phyloP scores from a whole-genome alignment of 1,284 basidiomycete species.

The Ustilago shanxiensis region DNA sequence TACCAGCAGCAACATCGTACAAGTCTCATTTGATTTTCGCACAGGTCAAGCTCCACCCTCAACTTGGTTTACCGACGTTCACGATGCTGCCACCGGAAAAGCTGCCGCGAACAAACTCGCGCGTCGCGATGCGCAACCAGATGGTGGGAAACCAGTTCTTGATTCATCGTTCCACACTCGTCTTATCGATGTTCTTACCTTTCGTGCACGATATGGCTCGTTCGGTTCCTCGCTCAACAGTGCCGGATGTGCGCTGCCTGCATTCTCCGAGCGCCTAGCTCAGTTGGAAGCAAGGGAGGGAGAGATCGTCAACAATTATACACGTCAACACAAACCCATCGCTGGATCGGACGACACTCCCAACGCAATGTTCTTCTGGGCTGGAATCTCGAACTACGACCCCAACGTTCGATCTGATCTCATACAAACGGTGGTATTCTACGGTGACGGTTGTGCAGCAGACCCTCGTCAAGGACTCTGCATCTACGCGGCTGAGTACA shows the following conservation, averaged over 20 bases:
- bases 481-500: constrained; percentile 41
- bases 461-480: constrained; percentile 33
- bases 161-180: constrained; percentile 39
- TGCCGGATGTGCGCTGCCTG: constrained; percentile 37
- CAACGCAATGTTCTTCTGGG: constrained; percentile 50
- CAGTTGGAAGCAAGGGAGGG: constrained; percentile 24
- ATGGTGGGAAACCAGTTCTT: constrained; percentile 7
- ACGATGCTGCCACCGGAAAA: constrained; percentile 5
- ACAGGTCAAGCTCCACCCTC: constrained; percentile 46
- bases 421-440: constrained; percentile 48
- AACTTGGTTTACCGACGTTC: constrained; percentile 30
- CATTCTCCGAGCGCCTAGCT: constrained; percentile 29
- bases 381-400: constrained; percentile 46
- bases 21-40: constrained; percentile 35
- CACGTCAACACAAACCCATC: constrained; percentile 18
- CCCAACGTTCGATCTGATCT: constrained; percentile 23
- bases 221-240: constrained; percentile 41
- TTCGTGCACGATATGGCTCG: constrained; percentile 32
- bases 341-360: constrained; percentile 9
- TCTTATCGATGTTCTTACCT: constrained; percentile 45
- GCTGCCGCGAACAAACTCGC: not conserved
- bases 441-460: constrained; percentile 47
- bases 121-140: not conserved
- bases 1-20: constrained; percentile 34
- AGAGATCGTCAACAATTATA: constrained; percentile 42